These are phyloP conservation scores for Eucalyptus coolabah DNA, from an alignment of 345 rosid genomes.

Conservation along the genomic window DNA sequence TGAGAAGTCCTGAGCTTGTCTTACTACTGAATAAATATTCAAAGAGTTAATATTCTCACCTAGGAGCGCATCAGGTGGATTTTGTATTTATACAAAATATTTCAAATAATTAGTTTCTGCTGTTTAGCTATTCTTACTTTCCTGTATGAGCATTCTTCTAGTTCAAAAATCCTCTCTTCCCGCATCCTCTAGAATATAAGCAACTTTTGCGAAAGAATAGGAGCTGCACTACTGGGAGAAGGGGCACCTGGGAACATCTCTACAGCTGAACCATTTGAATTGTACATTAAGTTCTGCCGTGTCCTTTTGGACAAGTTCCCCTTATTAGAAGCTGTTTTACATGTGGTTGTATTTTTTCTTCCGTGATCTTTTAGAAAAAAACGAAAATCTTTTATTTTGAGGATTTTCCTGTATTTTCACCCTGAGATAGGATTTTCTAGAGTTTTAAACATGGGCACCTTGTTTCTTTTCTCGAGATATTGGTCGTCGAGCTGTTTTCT, in stretches of 20 bases:
- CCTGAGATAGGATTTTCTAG: not conserved
- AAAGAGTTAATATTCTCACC: not conserved
- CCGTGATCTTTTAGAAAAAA: not conserved
- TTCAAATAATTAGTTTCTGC: not conserved
- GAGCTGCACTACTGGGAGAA: not conserved
- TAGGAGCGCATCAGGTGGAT: not conserved
- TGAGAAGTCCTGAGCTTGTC: not conserved
- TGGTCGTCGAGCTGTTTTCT: not conserved
- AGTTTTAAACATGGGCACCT: not conserved
- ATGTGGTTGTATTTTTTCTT: not conserved
- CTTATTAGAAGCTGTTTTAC: not conserved
- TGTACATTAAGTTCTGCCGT: not conserved
- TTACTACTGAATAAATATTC: not conserved
- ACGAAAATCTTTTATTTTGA: not conserved
- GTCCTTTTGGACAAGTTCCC: not conserved
- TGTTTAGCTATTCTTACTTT: not conserved
- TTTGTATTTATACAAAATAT: not conserved
- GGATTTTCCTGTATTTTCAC: not conserved
- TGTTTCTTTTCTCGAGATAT: not conserved
- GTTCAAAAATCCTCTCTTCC: not conserved
- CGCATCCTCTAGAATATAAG: not conserved
- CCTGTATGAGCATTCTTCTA: not conserved
- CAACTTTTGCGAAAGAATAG: not conserved
- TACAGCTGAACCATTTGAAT: not conserved
- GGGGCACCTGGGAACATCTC: not conserved